A percentile compares a stretch with the other conserved stretches of the same genome.
Conservation (phyloP, 139 green algal species). For the Picochlorum sp. region DNA sequence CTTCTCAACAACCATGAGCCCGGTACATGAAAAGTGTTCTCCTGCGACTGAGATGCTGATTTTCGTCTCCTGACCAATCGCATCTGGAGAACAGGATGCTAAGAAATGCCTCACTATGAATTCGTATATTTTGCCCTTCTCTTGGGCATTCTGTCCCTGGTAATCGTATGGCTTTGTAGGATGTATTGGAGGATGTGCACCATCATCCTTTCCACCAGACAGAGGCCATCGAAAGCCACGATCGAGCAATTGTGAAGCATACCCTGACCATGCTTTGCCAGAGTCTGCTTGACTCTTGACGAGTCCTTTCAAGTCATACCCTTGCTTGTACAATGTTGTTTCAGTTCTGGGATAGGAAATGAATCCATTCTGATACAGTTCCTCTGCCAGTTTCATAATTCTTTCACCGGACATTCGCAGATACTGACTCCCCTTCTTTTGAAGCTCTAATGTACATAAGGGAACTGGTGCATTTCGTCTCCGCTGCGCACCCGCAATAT, state of each 20-base stretch:
- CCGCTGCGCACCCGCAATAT: constrained; percentile 40
- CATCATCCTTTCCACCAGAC: constrained; percentile 74
- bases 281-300: constrained; percentile 38
- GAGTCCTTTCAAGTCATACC: constrained; percentile 39
- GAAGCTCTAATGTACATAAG: constrained; percentile 92
- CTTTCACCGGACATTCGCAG: constrained; percentile 68
- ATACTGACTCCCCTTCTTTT: constrained; percentile 71
- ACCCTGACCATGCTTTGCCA: constrained; percentile 47
- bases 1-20: constrained; percentile 84
- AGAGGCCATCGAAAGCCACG: constrained; percentile 45
- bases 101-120: constrained; percentile 93
- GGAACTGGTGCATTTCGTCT: constrained; percentile 61
- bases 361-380: constrained; percentile 93
- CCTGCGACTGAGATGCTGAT: constrained; percentile 59
- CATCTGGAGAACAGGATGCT: constrained; percentile 78
- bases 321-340: constrained; percentile 76
- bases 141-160: constrained; percentile 24
- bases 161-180: constrained; percentile 52
- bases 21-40: constrained; percentile 39
- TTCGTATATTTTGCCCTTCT: constrained; percentile 86
- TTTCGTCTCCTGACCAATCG: constrained; percentile 77
- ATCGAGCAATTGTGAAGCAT: constrained; percentile 45
- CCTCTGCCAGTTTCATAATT: constrained; percentile 94
- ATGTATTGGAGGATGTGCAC: constrained; percentile 89
- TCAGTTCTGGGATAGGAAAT: constrained; percentile 95